Conservation (phyloP, 2,329 filamentous ascomycete species). For the Sclerotiophoma versabilis region DNA sequence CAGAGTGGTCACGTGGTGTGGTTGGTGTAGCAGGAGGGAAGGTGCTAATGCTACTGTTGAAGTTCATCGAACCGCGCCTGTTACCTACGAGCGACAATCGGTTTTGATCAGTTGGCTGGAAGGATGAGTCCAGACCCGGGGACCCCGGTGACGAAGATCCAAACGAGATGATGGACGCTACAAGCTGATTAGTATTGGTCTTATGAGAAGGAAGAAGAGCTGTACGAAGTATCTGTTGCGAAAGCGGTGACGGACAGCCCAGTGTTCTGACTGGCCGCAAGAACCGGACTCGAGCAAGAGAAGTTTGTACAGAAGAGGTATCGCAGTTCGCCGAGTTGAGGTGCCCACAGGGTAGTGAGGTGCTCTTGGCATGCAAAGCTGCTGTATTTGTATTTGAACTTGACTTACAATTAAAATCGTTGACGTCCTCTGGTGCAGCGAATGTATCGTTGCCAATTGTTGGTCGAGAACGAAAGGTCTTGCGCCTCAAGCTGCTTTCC, state of each 20-base stretch:
- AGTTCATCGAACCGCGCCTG: constrained; percentile 48
- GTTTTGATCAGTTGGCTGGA: constrained; percentile 77
- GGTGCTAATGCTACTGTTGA: constrained; percentile 52
- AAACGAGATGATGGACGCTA: constrained; percentile 62
- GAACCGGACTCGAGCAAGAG: constrained; percentile 49
- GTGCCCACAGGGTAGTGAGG: constrained; percentile 37
- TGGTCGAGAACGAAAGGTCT: constrained; percentile 55
- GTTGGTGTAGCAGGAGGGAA: constrained; percentile 85
- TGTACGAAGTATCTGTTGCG: constrained; percentile 43
- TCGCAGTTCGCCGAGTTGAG: constrained; percentile 41
- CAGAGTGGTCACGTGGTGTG: constrained; percentile 64
- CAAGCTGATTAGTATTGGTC: constrained; percentile 44
- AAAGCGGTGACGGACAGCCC: constrained; percentile 51
- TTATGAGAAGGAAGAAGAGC: constrained; percentile 5
- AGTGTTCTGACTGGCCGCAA: constrained; percentile 47
- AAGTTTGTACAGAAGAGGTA: constrained; percentile 35
- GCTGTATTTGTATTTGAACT: constrained; percentile 14
- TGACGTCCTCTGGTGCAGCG: constrained; percentile 45
- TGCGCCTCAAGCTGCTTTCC: constrained; percentile 60
- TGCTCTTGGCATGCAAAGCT: constrained; percentile 42
- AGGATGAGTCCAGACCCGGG: constrained; percentile 72
- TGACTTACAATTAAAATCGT: constrained; percentile 49
- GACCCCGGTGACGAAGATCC: constrained; percentile 76
- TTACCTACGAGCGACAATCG: constrained; percentile 78
- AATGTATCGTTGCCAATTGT: constrained; percentile 58